Base-by-base conservation (phyloP, 495 filamentous ascomycete genomes). In the Delitschia confertaspora region DNA sequence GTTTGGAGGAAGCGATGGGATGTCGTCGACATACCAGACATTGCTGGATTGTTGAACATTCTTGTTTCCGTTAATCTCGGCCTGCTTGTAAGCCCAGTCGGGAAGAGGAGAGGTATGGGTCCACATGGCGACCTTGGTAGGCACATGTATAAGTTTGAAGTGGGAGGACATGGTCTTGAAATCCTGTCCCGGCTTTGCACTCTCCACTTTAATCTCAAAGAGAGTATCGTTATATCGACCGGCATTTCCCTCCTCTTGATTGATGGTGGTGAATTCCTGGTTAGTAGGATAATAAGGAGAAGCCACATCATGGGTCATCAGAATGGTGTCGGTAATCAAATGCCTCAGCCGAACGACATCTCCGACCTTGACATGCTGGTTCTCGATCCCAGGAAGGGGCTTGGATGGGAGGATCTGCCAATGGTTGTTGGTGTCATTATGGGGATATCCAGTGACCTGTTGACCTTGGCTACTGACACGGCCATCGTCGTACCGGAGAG, bases 61-160 rank as follows among this genome's bases (percentile, higher is more conserved):
- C 76, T 98, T 98, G 76, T 98, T 98, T 38, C 91, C 91, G 61
- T 98, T 98, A 69, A 98, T 95, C 62, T 98, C 91, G 49, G 93
- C 88, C 58, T 98, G 91, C 63, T 93, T 93, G 65, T 79, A 88
- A 22, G 74, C 91, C 91, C 91, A 98, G 11, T 98, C 91, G 1
- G 91, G 91, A 11, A 98, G 79, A 14, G 91, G 85, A 23, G 77
- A 88, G 5, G 83, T 80, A 62, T 95, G 89, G 2, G 91, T 98
- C 91, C 91, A 98, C 88, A 98, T 91, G 43, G 93, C 89, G 22
- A 98, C 91, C 49, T 88, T 88, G 45, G 85, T 88, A 1, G 91
- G 88, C 45, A 82, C 73, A 59, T 98, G 91, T 51, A 98, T 73
- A 32, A 98, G 72, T 65, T 95, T 96, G 76, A 98, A 91, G 60